phyloP scores from a whole-genome alignment of 352 stramenopile genomes.

The Phytophthora cryptogea region DNA sequence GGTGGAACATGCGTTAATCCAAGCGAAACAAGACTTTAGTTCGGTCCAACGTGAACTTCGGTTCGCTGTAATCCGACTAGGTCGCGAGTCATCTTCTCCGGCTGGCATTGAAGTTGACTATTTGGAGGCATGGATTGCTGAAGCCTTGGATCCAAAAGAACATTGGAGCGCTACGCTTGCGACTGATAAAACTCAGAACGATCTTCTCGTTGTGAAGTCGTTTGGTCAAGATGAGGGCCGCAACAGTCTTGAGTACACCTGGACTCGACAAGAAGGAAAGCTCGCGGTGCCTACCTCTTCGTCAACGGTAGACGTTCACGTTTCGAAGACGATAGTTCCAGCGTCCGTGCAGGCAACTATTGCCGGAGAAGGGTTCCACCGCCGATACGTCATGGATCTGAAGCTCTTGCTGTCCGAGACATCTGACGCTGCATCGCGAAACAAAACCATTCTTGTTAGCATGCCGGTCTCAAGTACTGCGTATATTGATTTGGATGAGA shows the following conservation, averaged over 20 bases:
- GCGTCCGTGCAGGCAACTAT: slow-evolving; percentile 31
- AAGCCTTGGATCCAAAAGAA: not conserved
- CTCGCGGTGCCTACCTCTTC: not conserved
- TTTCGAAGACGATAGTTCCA: slow-evolving; percentile 5
- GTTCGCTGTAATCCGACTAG: slow-evolving; percentile 18
- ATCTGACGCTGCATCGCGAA: slow-evolving; percentile 1
- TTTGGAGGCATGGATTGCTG: slow-evolving; percentile 25
- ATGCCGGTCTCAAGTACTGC: slow-evolving; percentile 45
- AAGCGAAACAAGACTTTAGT: slow-evolving; percentile 7
- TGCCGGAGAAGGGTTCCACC: slow-evolving; percentile 52
- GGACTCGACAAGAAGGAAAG: slow-evolving; percentile 20
- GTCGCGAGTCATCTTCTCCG: slow-evolving; percentile 10
- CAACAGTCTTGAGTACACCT: slow-evolving; percentile 27
- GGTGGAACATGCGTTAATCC: slow-evolving; percentile 15
- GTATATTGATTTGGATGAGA: slow-evolving; percentile 62
- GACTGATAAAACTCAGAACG: not conserved
- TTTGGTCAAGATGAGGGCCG: slow-evolving; percentile 7
- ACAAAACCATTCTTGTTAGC: slow-evolving; percentile 40
- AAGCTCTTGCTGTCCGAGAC: slow-evolving; percentile 21
- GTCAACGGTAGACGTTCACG: slow-evolving; percentile 11
- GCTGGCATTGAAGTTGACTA: slow-evolving; percentile 21
- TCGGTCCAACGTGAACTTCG: slow-evolving; percentile 2
- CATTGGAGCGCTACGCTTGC: slow-evolving; percentile 11
- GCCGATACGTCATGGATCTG: slow-evolving; percentile 40
- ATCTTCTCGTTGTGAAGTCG: slow-evolving; percentile 25